phyloP scores from a whole-genome alignment of 75 land plant species.

The Larix kaempferi region DNA sequence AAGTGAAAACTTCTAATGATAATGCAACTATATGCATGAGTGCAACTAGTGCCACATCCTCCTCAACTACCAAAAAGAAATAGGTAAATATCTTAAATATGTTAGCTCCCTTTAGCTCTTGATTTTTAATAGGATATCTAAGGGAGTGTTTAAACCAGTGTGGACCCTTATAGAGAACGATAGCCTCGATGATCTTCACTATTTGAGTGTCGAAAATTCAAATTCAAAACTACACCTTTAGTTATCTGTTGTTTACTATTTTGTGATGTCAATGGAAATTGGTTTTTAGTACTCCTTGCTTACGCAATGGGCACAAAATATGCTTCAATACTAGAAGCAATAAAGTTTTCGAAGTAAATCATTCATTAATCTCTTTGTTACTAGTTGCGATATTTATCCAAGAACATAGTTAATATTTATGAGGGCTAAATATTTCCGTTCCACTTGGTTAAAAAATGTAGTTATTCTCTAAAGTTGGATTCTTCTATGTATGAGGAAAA shows the following conservation, averaged over 20 bases:
- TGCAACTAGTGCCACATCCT: not conserved
- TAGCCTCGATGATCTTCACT: not conserved
- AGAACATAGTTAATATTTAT: not conserved
- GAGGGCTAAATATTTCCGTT: not conserved
- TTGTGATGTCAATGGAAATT: not conserved
- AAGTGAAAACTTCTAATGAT: not conserved
- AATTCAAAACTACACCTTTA: not conserved
- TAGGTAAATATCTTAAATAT: not conserved
- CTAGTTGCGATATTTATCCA: too few relatives aligned
- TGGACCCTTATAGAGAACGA: not conserved
- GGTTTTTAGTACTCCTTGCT: not conserved
- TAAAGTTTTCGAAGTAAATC: slow-evolving; percentile 2
- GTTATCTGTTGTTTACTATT: not conserved
- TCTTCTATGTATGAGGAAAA: not conserved
- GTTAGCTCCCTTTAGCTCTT: not conserved
- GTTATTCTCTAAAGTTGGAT: not conserved
- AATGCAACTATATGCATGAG: slow-evolving; percentile 2
- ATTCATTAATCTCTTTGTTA: not conserved
- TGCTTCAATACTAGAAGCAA: not conserved
- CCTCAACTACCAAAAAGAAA: slow-evolving; percentile 5
- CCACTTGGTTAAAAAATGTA: not conserved
- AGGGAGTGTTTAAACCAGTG: not conserved
- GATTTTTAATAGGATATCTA: not conserved
- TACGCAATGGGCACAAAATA: not conserved
- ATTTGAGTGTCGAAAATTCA: not conserved